Base-by-base conservation (phyloP, 352 stramenopile species). In the Pythium biforme region DNA sequence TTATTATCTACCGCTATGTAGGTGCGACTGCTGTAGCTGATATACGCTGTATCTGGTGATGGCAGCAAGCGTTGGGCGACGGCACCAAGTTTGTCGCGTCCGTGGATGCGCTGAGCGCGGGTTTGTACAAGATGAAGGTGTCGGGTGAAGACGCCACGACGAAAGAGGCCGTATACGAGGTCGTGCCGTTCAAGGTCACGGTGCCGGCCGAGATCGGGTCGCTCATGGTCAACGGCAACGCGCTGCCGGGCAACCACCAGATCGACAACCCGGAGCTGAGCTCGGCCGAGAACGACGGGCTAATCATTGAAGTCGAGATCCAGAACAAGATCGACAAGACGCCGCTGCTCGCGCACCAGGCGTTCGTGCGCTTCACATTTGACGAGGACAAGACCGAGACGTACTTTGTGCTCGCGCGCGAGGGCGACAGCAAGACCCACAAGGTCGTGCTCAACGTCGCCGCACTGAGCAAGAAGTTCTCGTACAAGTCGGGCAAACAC, bases 71-170 rank as follows among this genome's bases (percentile, higher is more conserved):
- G n/a, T 70, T 70, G 22, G 81, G 83, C 25, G 67, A 90, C 55
- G 83, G 83, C 52, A 74, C 70, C 43, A 89, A 74, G 67, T 92
- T 89, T 39, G 62, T 81, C 48, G 72, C 68, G 25, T 61, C 74
- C 33, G 64, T 90, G 17, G 55, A 66, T 33, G 68, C 63, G 59
- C 72, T 90, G 10, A 41, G 72, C 33, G 71, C 83, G 0, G 83
- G 83, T 4, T 76, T 92, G 69, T 92, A 92, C 76, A 92, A 92
- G 74, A 79, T 92, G 62, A 90, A 90, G 70, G 81, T 92, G 15
- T 75, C 70, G 43, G 74, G 73, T 1, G 56, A 72, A 41, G 62
- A 79, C 43, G 68, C 74, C 23, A 62, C 73, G 49, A 76, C 66
- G 27, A 79, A 86, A 51, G 43, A 79, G 19, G 79, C 62, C 20